phyloP scores from a whole-genome alignment of 495 filamentous ascomycete species.

The Hamigera avellanea region DNA sequence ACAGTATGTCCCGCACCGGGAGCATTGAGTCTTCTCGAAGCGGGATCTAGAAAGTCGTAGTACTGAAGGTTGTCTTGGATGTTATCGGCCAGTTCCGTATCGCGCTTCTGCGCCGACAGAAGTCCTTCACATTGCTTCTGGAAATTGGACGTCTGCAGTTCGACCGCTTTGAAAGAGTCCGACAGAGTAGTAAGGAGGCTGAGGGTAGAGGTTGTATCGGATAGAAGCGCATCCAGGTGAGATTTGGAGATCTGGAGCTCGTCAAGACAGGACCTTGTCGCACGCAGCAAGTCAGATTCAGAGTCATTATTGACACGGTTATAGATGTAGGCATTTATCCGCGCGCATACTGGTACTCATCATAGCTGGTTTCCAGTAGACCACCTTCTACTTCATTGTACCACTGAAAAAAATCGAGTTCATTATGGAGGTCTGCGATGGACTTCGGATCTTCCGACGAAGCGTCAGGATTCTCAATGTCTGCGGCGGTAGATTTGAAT shows the following conservation, averaged over 20 bases:
- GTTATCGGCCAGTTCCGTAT: constrained; percentile 64
- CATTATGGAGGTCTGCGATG: constrained; percentile 24
- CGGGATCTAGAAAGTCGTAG: constrained; percentile 83
- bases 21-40: constrained; percentile 80
- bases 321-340: background rate
- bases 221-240: constrained; percentile 70
- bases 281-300: constrained; percentile 6
- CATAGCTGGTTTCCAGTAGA: constrained; percentile 69
- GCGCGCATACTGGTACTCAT: constrained; percentile 64
- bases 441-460: constrained; percentile 10
- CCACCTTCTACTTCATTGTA: constrained; percentile 51
- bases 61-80: constrained; percentile 80
- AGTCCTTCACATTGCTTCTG: constrained; percentile 84
- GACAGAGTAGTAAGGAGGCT: constrained; percentile 63
- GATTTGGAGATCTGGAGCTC: constrained; percentile 68
- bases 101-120: constrained; percentile 61
- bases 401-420: constrained; percentile 52
- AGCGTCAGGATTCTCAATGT: constrained; percentile 14
- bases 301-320: background rate
- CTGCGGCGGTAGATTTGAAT: constrained; percentile 14
- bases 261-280: constrained; percentile 55
- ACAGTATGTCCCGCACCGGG: constrained; percentile 79
- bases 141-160: constrained; percentile 81
- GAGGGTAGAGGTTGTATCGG: constrained; percentile 60
- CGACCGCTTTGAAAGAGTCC: constrained; percentile 73